Evolutionary conservation across 257 asterid species (phyloP).

Genomic region (Catharanthus roseus): DNA sequence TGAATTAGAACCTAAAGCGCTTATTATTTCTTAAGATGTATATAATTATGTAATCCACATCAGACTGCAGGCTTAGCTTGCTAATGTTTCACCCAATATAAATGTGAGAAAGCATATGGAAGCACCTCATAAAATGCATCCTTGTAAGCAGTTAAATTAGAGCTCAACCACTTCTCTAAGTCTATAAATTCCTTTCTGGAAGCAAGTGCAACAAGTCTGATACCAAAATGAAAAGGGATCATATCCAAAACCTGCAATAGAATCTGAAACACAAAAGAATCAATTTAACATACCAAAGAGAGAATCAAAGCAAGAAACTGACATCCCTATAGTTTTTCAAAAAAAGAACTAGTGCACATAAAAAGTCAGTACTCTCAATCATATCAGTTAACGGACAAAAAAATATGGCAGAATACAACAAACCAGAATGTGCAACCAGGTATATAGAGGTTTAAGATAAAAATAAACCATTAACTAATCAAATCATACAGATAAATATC

Average conservation of each 20-base stretch:
- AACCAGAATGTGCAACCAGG: background rate
- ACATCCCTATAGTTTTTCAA: background rate
- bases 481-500: background rate
- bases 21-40: background rate
- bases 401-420: background rate
- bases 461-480: background rate
- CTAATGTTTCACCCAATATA: background rate
- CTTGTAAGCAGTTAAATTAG: slow-evolving; percentile 46
- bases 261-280: slow-evolving; percentile 48
- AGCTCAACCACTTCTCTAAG: slow-evolving; percentile 79
- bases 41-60: background rate
- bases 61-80: background rate
- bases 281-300: slow-evolving; percentile 8
- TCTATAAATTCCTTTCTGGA: slow-evolving; percentile 71
- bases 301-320: background rate
- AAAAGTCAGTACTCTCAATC: background rate
- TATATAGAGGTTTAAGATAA: background rate
- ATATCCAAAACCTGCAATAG: slow-evolving; percentile 59
- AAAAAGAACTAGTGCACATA: background rate
- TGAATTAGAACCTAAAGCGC: slow-evolving; percentile 9
- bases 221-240: slow-evolving; percentile 64
- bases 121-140: slow-evolving; percentile 77
- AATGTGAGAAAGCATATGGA: background rate
- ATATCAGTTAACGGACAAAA: background rate
- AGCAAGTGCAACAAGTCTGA: slow-evolving; percentile 84